Conservation (phyloP, 345 rosid genomes). For the Physaria fendleri region DNA sequence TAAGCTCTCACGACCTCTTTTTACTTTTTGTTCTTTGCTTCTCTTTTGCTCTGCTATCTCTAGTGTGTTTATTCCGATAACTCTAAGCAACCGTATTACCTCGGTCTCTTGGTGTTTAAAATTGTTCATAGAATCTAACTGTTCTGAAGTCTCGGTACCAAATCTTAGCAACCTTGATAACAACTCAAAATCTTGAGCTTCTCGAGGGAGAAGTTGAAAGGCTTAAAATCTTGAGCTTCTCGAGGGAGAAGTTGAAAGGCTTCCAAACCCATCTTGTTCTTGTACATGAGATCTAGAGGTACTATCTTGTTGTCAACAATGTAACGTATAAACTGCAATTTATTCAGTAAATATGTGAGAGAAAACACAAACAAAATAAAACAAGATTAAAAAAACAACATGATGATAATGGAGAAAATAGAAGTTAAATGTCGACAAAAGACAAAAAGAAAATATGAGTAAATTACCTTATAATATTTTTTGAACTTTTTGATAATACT, state of each 20-base stretch:
- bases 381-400: too few relatives aligned
- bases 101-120: too few relatives aligned
- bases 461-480: too few relatives aligned
- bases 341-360: not conserved
- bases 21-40: not conserved
- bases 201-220: not conserved
- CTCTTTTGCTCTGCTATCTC: not conserved
- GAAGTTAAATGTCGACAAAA: too few relatives aligned
- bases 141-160: not conserved
- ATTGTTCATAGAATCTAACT: not conserved
- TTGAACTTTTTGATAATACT: too few relatives aligned
- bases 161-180: not conserved
- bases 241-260: constrained; percentile 3
- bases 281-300: not conserved
- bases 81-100: not conserved
- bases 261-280: not conserved
- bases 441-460: too few relatives aligned
- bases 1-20: constrained; percentile 8
- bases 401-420: too few relatives aligned
- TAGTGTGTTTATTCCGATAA: not conserved
- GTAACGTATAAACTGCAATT: constrained; percentile 10
- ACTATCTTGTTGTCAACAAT: not conserved
- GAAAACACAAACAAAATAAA: not conserved
- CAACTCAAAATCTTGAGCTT: not conserved
- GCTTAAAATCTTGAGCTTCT: not conserved